Conservation (phyloP, 331 rosid genomes). For the Pyrus hybrid region DNA sequence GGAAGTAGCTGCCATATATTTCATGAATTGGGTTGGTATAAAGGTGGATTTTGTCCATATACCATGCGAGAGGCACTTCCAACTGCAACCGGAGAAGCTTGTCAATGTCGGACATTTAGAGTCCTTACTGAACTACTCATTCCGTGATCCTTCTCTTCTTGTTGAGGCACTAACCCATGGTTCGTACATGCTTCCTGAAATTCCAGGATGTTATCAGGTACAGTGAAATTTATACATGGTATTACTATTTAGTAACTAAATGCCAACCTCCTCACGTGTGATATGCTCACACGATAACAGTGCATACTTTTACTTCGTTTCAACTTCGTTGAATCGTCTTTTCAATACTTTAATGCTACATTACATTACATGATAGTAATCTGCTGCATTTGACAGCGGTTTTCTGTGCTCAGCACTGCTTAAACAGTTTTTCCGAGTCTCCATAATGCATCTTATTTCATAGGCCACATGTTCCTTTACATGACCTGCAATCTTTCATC, state of each 20-base stretch:
- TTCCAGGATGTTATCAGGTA: slow-evolving; percentile 90
- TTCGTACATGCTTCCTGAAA: slow-evolving; percentile 78
- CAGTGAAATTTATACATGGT: not conserved
- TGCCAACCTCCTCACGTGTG: too few relatives aligned
- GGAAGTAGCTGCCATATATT: slow-evolving; percentile 54
- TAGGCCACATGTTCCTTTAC: not conserved
- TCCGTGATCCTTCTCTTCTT: slow-evolving; percentile 50
- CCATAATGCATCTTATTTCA: not conserved
- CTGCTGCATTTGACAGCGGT: too few relatives aligned
- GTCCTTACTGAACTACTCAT: slow-evolving; percentile 46
- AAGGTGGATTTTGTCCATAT: slow-evolving; percentile 33
- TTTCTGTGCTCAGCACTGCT: too few relatives aligned
- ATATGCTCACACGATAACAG: too few relatives aligned
- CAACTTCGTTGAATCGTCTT: too few relatives aligned
- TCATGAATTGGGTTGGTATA: slow-evolving; percentile 72
- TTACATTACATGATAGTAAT: too few relatives aligned
- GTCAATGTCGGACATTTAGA: slow-evolving; percentile 43
- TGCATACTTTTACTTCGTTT: too few relatives aligned
- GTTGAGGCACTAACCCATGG: slow-evolving; percentile 92
- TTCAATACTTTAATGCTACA: too few relatives aligned
- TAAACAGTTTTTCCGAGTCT: too few relatives aligned
- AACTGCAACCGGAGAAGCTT: slow-evolving; percentile 26
- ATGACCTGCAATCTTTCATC: not conserved
- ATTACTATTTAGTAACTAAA: not conserved
- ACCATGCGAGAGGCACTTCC: slow-evolving; percentile 38